Conservation (phyloP, 768 basidiomycete species). For the Tylopilus cervinicoccineus region DNA sequence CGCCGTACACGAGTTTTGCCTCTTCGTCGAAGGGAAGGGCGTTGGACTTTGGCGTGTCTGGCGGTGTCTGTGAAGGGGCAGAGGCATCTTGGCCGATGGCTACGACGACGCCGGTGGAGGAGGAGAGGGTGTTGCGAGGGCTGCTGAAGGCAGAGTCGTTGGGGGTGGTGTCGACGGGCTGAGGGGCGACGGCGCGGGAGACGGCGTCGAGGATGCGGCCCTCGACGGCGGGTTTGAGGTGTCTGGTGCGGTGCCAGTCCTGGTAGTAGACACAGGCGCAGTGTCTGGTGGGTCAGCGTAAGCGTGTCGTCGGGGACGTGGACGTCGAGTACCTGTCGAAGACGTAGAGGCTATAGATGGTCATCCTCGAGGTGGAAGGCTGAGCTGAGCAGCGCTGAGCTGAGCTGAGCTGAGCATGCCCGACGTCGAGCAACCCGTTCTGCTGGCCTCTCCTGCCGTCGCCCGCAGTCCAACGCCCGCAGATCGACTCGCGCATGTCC, state of each 20-base stretch:
- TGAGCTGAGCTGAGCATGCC: too few relatives aligned
- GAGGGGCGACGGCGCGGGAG: constrained; percentile 57
- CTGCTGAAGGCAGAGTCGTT: constrained; percentile 43
- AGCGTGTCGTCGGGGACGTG: background rate
- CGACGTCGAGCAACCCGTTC: constrained; percentile 30
- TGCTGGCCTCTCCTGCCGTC: constrained; percentile 70
- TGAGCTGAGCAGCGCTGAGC: too few relatives aligned
- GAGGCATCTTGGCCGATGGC: constrained; percentile 48
- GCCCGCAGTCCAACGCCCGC: constrained; percentile 55
- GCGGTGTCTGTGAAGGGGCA: constrained; percentile 19
- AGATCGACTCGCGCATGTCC: constrained; percentile 53
- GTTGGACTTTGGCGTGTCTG: constrained; percentile 33
- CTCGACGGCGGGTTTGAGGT: constrained; percentile 67
- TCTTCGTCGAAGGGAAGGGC: constrained; percentile 94
- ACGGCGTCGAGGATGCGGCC: constrained; percentile 78
- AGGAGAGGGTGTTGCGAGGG: constrained; percentile 64
- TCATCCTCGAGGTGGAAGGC: too few relatives aligned
- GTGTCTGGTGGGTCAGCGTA: constrained; percentile 49
- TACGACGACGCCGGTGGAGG: constrained; percentile 64
- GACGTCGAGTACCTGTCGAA: constrained; percentile 63
- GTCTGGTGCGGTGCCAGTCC: constrained; percentile 83
- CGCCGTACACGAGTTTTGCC: constrained; percentile 94
- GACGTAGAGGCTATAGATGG: constrained; percentile 90
- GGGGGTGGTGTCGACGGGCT: constrained; percentile 29
- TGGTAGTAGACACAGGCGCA: constrained; percentile 94